phyloP scores from a whole-genome alignment of 768 basidiomycete species.

The Boletales sp. region DNA sequence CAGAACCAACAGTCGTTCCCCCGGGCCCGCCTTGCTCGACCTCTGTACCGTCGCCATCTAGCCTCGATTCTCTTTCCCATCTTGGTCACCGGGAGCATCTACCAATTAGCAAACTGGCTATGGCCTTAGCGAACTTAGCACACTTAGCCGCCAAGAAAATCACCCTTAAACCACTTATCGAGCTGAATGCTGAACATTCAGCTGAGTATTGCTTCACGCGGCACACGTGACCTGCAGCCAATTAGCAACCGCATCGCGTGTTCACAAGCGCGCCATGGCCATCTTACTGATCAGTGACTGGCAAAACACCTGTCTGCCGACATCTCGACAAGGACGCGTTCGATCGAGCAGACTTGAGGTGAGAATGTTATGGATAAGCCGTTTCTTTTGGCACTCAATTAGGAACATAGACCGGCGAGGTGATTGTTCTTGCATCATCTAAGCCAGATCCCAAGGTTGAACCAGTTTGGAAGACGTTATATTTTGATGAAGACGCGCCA shows the following conservation, averaged over 20 bases:
- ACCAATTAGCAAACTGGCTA: no score
- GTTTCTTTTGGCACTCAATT: not conserved
- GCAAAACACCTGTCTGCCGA: constrained; percentile 67
- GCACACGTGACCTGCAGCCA: no score
- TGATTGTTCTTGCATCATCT: constrained; percentile 58
- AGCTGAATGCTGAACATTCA: no score
- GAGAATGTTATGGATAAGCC: constrained; percentile 1
- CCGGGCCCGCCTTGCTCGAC: constrained; percentile 61
- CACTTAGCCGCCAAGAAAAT: no score
- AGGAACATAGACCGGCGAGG: constrained; percentile 58
- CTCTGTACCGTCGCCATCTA: constrained; percentile 63
- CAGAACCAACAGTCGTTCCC: constrained; percentile 69
- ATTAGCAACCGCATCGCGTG: no score
- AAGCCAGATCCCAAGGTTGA: constrained; percentile 28
- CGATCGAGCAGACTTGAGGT: constrained; percentile 64
- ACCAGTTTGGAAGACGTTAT: constrained; percentile 55
- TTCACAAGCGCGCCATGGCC: no score
- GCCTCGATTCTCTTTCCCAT: constrained; percentile 71
- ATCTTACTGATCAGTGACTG: no score
- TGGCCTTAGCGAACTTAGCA: no score
- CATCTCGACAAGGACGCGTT: constrained; percentile 58
- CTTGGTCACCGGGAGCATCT: constrained; percentile 77
- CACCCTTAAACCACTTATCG: no score
- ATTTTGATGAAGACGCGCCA: constrained; percentile 58
- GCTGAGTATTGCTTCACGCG: no score